These are phyloP conservation scores for Monosporozyma yasuniensis DNA, from an alignment of 805 yeast species.

Conservation along the genomic window DNA sequence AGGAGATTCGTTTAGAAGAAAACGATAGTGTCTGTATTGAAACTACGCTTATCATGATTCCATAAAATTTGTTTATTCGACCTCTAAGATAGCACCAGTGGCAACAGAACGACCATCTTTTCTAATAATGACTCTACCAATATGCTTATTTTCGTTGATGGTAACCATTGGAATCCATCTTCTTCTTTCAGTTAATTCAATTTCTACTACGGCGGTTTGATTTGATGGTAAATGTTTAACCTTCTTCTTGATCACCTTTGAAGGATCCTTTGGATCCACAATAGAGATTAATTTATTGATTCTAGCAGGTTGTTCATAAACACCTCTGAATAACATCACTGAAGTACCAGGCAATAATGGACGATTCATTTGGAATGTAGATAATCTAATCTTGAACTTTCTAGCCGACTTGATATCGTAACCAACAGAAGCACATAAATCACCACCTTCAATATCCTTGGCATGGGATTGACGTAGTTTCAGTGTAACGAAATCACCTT, in stretches of 20 bases:
- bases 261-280: constrained; percentile 72
- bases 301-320: constrained; percentile 61
- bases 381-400: constrained; percentile 46
- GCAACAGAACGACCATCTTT: constrained; percentile 98
- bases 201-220: constrained; percentile 92
- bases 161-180: constrained; percentile 88
- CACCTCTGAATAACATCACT: constrained; percentile 67
- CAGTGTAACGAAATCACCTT: constrained; percentile 48
- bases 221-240: constrained; percentile 89
- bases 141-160: constrained; percentile 76
- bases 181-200: constrained; percentile 91
- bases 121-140: constrained; percentile 93
- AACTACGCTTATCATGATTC: no score
- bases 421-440: constrained; percentile 47
- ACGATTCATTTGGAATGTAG: constrained; percentile 55
- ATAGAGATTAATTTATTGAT: constrained; percentile 38
- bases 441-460: constrained; percentile 53
- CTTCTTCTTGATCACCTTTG: constrained; percentile 85
- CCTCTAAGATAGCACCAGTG: constrained; percentile 85
- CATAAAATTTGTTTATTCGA: constrained; percentile 14
- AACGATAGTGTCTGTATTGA: no score
- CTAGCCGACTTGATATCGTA: constrained; percentile 40
- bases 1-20: no score
- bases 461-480: constrained; percentile 29
- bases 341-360: constrained; percentile 79